Conservation (phyloP, 345 rosid genomes). For the Eucalyptus curtisii region DNA sequence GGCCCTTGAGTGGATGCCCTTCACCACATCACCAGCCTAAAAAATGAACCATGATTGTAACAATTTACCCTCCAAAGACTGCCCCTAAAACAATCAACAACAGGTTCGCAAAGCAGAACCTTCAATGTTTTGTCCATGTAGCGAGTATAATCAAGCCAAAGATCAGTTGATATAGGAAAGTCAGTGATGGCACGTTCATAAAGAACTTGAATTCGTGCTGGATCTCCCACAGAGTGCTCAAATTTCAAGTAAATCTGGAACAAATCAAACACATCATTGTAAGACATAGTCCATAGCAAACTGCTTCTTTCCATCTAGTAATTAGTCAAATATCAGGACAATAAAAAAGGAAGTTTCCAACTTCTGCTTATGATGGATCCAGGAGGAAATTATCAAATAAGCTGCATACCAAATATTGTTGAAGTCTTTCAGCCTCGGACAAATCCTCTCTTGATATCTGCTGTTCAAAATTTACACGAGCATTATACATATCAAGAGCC, state of each 20-base stretch:
- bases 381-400: background rate
- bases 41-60: background rate
- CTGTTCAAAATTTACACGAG: slow-evolving; percentile 64
- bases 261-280: background rate
- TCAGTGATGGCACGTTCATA: slow-evolving; percentile 82
- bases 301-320: background rate
- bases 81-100: background rate
- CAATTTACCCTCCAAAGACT: background rate
- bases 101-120: slow-evolving; percentile 18
- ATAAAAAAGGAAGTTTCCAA: background rate
- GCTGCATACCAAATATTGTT: slow-evolving; percentile 50
- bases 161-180: slow-evolving; percentile 75
- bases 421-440: slow-evolving; percentile 59
- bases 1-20: slow-evolving; percentile 68
- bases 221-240: slow-evolving; percentile 76
- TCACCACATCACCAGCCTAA: slow-evolving; percentile 67
- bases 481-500: slow-evolving; percentile 61
- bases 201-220: slow-evolving; percentile 70
- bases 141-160: slow-evolving; percentile 75
- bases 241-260: slow-evolving; percentile 73
- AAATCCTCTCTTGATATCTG: slow-evolving; percentile 39
- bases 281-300: background rate
- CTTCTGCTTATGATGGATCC: background rate
- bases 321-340: background rate
- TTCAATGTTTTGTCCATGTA: slow-evolving; percentile 83